A percentile compares a stretch with the other conserved stretches of the same genome.
phyloP scores from a whole-genome alignment of 768 basidiomycete genomes.

The Paxillus ammoniavirescens region DNA sequence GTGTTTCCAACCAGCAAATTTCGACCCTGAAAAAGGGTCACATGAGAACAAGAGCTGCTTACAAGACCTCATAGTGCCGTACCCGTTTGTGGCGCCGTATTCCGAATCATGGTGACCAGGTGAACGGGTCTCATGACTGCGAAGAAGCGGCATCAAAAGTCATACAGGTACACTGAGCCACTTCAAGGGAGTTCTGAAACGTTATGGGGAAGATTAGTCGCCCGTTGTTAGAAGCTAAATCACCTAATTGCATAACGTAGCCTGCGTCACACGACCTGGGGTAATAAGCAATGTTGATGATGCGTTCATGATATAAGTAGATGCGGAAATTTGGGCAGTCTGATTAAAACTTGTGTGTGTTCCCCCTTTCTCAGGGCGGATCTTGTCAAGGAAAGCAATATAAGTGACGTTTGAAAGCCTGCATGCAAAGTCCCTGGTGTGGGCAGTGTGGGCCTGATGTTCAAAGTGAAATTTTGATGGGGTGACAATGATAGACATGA shows the following conservation, averaged over 20 bases:
- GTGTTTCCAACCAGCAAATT: not conserved
- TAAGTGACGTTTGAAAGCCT: no score
- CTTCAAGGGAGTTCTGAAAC: slow-evolving; percentile 9
- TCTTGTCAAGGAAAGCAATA: slow-evolving; percentile 25
- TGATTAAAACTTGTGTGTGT: slow-evolving; percentile 14
- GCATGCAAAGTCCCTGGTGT: no score
- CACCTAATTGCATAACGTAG: slow-evolving; percentile 7
- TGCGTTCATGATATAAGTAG: slow-evolving; percentile 13
- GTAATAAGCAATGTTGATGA: slow-evolving; percentile 22
- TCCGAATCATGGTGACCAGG: not conserved
- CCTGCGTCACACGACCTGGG: slow-evolving; percentile 29
- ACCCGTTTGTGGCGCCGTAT: slow-evolving; percentile 1
- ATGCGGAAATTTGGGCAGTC: slow-evolving; percentile 17
- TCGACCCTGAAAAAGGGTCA: not conserved
- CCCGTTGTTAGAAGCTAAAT: slow-evolving; percentile 7
- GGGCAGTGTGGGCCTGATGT: no score
- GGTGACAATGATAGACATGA: not conserved
- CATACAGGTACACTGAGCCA: not conserved
- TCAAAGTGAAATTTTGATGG: no score
- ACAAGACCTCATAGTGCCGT: slow-evolving; percentile 1
- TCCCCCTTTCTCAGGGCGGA: slow-evolving; percentile 16
- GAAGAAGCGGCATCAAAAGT: slow-evolving; percentile 4
- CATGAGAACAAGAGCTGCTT: not conserved
- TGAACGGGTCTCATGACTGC: slow-evolving; percentile 1
- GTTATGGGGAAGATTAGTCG: not conserved